Evolutionary conservation across 2,329 filamentous ascomycete genomes (phyloP), one percentile per base, ranked within the genome.

Genomic region (Zymoseptoria passerinii): DNA sequence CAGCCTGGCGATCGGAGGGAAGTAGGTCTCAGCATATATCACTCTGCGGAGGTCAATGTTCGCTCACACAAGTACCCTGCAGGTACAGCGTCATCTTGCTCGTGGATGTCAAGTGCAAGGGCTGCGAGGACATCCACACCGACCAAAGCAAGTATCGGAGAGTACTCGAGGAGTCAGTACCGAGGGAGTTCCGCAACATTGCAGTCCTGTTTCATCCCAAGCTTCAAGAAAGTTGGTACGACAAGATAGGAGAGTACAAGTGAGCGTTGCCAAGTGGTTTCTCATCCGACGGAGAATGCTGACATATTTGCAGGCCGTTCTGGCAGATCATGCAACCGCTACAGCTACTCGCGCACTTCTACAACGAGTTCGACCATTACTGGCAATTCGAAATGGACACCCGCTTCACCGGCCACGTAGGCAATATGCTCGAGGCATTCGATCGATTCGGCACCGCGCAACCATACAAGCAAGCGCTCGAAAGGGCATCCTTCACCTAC

Each of bases 321-420:
- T 76, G 73, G 72, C 85, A 88, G 68, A 88, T 85, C 77, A 78
- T 88, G 63, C 63, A 65, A 60, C 86, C 86, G 4, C 79, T 90
- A 1, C 88, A 90, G 70, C 84, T 85, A 70, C 90, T 90, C 67
- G 83, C 83, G 57, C 80, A 86, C 66, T 85, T 88, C 57, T 85
- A 90, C 66, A 87, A 87, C 0, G 84, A 91, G 66, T 92, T 88
- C 63, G 87, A 90, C 63, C 89, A 82, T 66, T 80, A 89, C 64
- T 77, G 89, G 87, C 90, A 91, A 70, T 90, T 88, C 86, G 89
- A 92, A 69, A 87, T 91, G 76, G 88, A 92, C 67, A 83, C 86
- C 29, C 81, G 89, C 50, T 86, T 87, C 67, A 88, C 84, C 0
- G 88, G 88, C 9, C 87, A 92, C 62, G 85, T 90, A 72, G 90